Conservation (phyloP, 78 protist species). For the Diacronema lutheri region DNA sequence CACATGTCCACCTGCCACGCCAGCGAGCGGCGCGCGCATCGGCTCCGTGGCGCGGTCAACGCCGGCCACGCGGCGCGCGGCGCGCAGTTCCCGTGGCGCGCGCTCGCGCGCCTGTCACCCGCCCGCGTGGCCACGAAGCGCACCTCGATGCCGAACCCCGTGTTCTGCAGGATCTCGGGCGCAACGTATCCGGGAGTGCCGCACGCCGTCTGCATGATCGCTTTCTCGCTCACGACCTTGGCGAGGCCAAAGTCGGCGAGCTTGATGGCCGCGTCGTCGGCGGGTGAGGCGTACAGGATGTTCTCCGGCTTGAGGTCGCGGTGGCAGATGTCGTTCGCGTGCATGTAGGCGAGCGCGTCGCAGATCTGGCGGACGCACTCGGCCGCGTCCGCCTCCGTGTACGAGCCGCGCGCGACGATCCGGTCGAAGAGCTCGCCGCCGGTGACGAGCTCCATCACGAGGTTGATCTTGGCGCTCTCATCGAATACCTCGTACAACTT, state of each 20-base stretch:
- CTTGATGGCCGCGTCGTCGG: not conserved
- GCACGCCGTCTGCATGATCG: not conserved
- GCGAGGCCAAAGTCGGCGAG: conserved; percentile 2
- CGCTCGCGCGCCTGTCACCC: no score
- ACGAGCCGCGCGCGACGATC: not conserved
- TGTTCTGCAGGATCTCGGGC: conserved; percentile 29
- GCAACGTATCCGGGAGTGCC: conserved; percentile 48
- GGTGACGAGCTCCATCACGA: conserved; percentile 8
- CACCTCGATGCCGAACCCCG: no score
- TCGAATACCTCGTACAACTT: not conserved
- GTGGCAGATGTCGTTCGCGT: not conserved
- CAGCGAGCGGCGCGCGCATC: not conserved
- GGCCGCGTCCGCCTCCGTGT: conserved; percentile 5
- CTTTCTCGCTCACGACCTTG: not conserved
- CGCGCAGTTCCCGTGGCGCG: no score
- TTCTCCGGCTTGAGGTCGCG: not conserved
- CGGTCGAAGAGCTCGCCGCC: conserved; percentile 14
- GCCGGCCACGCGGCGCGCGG: no score
- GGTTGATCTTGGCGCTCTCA: not conserved
- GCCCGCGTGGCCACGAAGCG: no score
- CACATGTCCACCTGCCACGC: conserved; percentile 28
- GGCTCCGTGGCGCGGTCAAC: no score
- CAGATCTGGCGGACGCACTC: not conserved
- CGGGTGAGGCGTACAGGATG: not conserved
- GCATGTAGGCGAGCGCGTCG: not conserved